Evolutionary conservation across 1,139 yeast genomes (phyloP), one percentile per base, ranked within the genome.

Genomic region (Yamadazyma friedrichii): DNA sequence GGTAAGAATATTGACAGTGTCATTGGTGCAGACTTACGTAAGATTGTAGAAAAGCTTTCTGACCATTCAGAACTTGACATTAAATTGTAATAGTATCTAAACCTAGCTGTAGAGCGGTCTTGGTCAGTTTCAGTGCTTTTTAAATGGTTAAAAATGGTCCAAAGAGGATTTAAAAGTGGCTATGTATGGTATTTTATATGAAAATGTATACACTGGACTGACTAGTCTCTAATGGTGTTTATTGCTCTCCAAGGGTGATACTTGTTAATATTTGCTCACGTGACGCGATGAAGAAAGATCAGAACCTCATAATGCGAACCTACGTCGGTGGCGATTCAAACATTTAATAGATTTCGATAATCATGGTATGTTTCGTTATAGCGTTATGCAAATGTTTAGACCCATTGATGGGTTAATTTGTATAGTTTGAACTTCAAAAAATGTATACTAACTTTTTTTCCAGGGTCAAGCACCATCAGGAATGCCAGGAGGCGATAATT

Each of bases 391-490:
- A 10, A 12, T 6, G 15, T 11, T 5, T 27, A 5, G n/a, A 6
- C 6, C 6, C 15, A 27, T 6, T 11, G 6, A 27, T 27, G 13
- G 9, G 4, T 6, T 27, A 10, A 12, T 6, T 11, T 6, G 13
- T 4, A 27, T 27, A 10, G 9, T 27, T 6, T 5, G 8, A 20
- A 5, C 24, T 20, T 20, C 8, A 20, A 20, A 11, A 25, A 25
- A 8, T 10, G n/a, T 11, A 15, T 46, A 48, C 52, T 48, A 48
- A 49, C 52, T 12, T 26, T 26, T 2, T 27, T n/a, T 20, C 3
- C 32, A 48, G 95, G 95, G 95, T 59, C 94, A 86, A 76, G 84
- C 84, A 51, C 85, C 86, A 43, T 84, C 93, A 30, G 88, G 88
- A 49, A 70, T 82, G 75, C 80, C 84, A 46, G 82, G 82, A 47